phyloP scores from a whole-genome alignment of 75 land plant species.

The Pinus taeda region DNA sequence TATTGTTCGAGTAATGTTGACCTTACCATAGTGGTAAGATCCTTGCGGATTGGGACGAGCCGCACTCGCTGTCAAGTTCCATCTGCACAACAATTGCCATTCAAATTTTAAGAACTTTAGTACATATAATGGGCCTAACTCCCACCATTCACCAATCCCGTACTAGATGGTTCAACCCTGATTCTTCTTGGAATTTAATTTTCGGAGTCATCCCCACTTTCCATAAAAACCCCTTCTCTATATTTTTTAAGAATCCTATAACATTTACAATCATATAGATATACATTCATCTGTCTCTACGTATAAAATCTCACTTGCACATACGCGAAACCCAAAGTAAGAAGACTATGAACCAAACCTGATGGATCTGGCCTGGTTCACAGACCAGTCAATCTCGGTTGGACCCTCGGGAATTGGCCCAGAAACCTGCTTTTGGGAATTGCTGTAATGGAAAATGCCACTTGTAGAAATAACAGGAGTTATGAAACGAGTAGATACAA shows the following conservation, averaged over 20 bases:
- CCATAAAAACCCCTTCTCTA: no score
- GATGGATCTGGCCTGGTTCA: slow-evolving; percentile 52
- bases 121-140: no score
- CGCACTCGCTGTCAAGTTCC: slow-evolving; percentile 77
- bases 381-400: slow-evolving; percentile 35
- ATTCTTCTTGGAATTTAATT: neutral
- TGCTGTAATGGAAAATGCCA: slow-evolving; percentile 53
- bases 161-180: slow-evolving; percentile 2
- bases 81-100: slow-evolving; percentile 28
- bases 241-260: neutral
- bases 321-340: no score
- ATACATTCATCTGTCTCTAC: slow-evolving; percentile 8
- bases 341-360: no score
- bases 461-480: slow-evolving; percentile 28
- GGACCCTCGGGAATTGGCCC: slow-evolving; percentile 66
- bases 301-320: no score
- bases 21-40: slow-evolving; percentile 30
- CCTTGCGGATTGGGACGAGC: slow-evolving; percentile 92
- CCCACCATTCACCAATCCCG: no score
- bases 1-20: slow-evolving; percentile 23
- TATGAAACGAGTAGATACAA: slow-evolving; percentile 41
- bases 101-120: neutral
- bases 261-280: neutral
- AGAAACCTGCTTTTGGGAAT: slow-evolving; percentile 48
- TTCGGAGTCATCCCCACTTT: neutral